phyloP scores from a whole-genome alignment of 768 basidiomycete species.

The Ramaria rubella region DNA sequence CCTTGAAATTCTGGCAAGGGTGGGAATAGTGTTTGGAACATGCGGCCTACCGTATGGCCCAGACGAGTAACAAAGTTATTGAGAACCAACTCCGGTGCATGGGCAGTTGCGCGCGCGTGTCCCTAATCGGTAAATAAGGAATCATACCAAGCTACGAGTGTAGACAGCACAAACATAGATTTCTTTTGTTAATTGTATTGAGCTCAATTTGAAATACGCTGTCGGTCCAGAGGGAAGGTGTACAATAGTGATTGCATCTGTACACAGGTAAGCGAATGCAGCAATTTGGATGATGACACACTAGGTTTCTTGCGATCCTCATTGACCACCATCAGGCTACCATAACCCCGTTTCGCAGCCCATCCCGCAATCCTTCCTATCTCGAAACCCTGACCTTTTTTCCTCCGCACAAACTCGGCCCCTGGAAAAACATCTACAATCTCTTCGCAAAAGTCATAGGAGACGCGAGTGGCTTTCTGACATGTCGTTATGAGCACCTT shows the following conservation, averaged over 20 bases:
- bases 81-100: constrained; percentile 90
- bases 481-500: constrained; percentile 91
- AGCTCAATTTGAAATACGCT: constrained; percentile 91
- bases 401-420: constrained; percentile 79
- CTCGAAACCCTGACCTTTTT: constrained; percentile 87
- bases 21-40: constrained; percentile 96
- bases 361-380: constrained; percentile 87
- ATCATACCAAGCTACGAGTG: neutral
- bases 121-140: constrained; percentile 43
- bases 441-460: constrained; percentile 92
- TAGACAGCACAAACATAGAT: constrained; percentile 58
- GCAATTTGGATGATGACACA: constrained; percentile 42
- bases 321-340: constrained; percentile 87
- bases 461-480: constrained; percentile 77
- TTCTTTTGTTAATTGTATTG: constrained; percentile 76
- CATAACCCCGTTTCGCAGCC: constrained; percentile 85
- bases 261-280: constrained; percentile 2
- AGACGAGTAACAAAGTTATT: constrained; percentile 93
- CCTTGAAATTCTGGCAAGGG: constrained; percentile 94
- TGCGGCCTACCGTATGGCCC: constrained; percentile 86
- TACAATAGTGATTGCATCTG: constrained; percentile 90
- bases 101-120: constrained; percentile 87
- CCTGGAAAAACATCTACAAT: constrained; percentile 86
- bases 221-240: constrained; percentile 90
- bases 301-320: constrained; percentile 94